Base-by-base conservation (phyloP, 768 basidiomycete genomes). In the Serendipita indica region DNA sequence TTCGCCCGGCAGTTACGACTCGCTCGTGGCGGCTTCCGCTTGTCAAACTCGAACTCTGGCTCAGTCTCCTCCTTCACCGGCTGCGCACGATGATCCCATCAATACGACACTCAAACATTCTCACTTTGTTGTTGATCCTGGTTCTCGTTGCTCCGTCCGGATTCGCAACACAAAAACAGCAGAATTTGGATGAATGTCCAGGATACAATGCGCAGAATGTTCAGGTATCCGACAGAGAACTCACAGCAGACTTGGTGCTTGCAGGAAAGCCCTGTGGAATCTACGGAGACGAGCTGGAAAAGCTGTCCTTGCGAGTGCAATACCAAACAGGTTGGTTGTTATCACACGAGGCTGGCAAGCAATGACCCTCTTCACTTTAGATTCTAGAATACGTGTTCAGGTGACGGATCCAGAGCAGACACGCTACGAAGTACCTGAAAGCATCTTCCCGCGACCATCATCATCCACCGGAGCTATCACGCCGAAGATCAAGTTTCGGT, bases 371-470 rank as follows among this genome's bases (percentile, higher is more conserved):
- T 54, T 25, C 30, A 10, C 35, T 46, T 46, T 46, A 54, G 49
- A 54, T 54, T 54, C 49, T 3, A 54, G 49, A 27, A 54, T 54
- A 54, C 49, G 49, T 12, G 39, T 62, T 14, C 25, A 45, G 27
- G 45, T 63, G 10, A 33, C 30, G 6, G 62, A 63, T 41, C 22
- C 57, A 3, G 20, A 41, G 33, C 10, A 52, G 3, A 22, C 81
- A 60, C 82, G 82, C 46, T 83, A 80, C 62, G 81, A 84, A 65
- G 79, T 86, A 0, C 83, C 84, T 4, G 77, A 77, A 12, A 74
- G 74, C 0, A 77, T 84, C 25, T 67, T 85, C 39, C 80, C 81
- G 10, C 75, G 80, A 0, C 83, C 83, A 0, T 64, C 68, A 25
- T 57, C 64, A 2, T 57, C 63, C 13, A 66, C 69, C 30, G 64